These are phyloP conservation scores for Pleurotus pulmonarius DNA, from an alignment of 768 basidiomycete genomes.

Conservation along the genomic window DNA sequence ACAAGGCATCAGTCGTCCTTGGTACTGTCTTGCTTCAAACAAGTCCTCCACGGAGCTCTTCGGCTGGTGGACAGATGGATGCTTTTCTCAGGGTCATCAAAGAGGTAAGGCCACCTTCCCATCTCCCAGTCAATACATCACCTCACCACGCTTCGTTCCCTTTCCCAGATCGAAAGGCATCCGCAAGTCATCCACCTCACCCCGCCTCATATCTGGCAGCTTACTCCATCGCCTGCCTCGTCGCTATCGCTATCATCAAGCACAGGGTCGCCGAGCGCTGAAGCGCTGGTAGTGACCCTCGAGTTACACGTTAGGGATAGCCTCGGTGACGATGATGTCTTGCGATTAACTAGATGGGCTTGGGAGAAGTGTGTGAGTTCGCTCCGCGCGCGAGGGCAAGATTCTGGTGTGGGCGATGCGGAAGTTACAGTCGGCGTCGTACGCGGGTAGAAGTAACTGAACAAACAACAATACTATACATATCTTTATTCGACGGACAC, in stretches of 20 bases:
- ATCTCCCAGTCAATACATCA: neutral
- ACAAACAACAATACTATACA: too few relatives aligned
- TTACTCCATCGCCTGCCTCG: slow-evolving; percentile 44
- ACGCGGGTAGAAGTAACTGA: slow-evolving; percentile 28
- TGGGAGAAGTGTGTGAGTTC: slow-evolving; percentile 63
- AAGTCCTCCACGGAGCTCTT: slow-evolving; percentile 60
- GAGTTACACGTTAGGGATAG: slow-evolving; percentile 72
- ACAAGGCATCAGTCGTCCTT: slow-evolving; percentile 77
- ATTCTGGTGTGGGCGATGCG: slow-evolving; percentile 38
- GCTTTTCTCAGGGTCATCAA: slow-evolving; percentile 76
- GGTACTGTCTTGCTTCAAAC: slow-evolving; percentile 90
- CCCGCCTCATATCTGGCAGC: slow-evolving; percentile 87
- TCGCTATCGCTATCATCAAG: slow-evolving; percentile 1
- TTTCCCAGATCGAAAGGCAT: slow-evolving; percentile 70
- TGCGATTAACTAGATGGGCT: slow-evolving; percentile 73
- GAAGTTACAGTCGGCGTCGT: slow-evolving; percentile 77
- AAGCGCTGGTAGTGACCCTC: slow-evolving; percentile 67
- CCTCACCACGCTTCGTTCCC: too few relatives aligned
- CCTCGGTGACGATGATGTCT: slow-evolving; percentile 65
- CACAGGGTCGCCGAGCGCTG: slow-evolving; percentile 5
- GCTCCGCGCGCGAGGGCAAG: slow-evolving; percentile 35
- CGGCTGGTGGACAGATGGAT: slow-evolving; percentile 66
- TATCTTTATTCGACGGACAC: too few relatives aligned
- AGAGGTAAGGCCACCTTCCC: slow-evolving; percentile 49
- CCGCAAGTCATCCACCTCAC: slow-evolving; percentile 80